A percentile compares a stretch with the other conserved stretches of the same genome.
Conservation (phyloP, 768 basidiomycete genomes). For the Strobilomyces echinocephalus region DNA sequence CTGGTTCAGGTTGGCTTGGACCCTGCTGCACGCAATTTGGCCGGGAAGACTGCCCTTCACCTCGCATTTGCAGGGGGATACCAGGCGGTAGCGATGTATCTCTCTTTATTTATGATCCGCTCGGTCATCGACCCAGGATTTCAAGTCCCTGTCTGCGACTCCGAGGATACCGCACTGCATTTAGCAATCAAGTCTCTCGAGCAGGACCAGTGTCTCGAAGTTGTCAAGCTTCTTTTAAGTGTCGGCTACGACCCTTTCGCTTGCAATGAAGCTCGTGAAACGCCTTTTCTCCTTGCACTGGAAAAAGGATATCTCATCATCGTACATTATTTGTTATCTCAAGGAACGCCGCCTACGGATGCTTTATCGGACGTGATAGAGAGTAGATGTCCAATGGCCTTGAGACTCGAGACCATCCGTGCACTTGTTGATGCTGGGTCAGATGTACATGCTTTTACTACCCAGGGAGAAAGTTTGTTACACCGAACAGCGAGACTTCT, state of each 20-base stretch:
- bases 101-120: neutral
- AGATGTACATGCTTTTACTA: neutral
- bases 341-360: neutral
- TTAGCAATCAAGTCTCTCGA: neutral
- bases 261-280: neutral
- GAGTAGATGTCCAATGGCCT: neutral
- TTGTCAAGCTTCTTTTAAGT: neutral
- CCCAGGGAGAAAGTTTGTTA: neutral
- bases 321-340: neutral
- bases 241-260: slow-evolving; percentile 3
- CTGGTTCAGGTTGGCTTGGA: slow-evolving; percentile 5
- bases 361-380: neutral
- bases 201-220: neutral
- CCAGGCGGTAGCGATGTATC: neutral
- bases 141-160: neutral
- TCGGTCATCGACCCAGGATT: neutral
- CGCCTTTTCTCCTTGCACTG: neutral
- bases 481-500: neutral
- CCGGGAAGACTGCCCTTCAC: neutral
- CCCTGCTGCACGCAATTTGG: neutral
- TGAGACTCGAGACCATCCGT: neutral
- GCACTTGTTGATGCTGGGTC: neutral
- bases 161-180: neutral
- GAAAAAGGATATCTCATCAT: neutral
- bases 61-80: slow-evolving; percentile 4